Percentiles rank a stretch among this genome's conserved stretches.
Evolutionary conservation across 106 monocot species (phyloP).

Genomic region (Dendrobium officinale): DNA sequence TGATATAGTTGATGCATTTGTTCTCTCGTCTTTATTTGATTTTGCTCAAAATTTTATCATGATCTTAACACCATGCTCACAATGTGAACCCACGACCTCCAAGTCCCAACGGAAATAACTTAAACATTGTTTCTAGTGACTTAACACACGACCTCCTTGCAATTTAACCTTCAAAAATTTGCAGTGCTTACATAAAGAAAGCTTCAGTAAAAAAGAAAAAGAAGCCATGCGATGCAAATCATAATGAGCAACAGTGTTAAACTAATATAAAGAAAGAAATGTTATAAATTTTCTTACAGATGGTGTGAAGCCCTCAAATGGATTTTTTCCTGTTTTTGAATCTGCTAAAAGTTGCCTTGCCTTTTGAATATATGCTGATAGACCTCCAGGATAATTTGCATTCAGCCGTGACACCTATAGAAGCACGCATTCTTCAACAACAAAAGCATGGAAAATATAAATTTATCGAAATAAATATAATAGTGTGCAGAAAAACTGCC

Average conservation of each 20-base stretch:
- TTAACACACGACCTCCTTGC: background rate
- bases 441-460: background rate
- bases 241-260: background rate
- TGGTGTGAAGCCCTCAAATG: conserved; percentile 95
- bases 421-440: conserved; percentile 11
- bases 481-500: background rate
- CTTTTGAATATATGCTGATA: conserved; percentile 79
- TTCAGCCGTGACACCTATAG: conserved; percentile 65
- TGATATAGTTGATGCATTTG: too few species aligned
- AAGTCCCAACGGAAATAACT: background rate
- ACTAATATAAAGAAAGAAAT: background rate
- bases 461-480: background rate
- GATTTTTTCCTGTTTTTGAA: conserved; percentile 90
- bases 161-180: background rate
- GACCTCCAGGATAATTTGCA: conserved; percentile 91
- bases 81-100: background rate
- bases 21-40: too few species aligned
- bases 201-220: background rate
- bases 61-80: background rate
- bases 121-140: background rate
- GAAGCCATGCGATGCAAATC: background rate
- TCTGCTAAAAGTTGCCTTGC: conserved; percentile 74
- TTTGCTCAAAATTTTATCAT: too few species aligned
- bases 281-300: conserved; percentile 48
- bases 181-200: background rate